Percentiles rank a stretch among this genome's conserved stretches.
These are phyloP conservation scores for Wickerhamia fluorescens DNA, from an alignment of 805 yeast species.

Conservation along the genomic window DNA sequence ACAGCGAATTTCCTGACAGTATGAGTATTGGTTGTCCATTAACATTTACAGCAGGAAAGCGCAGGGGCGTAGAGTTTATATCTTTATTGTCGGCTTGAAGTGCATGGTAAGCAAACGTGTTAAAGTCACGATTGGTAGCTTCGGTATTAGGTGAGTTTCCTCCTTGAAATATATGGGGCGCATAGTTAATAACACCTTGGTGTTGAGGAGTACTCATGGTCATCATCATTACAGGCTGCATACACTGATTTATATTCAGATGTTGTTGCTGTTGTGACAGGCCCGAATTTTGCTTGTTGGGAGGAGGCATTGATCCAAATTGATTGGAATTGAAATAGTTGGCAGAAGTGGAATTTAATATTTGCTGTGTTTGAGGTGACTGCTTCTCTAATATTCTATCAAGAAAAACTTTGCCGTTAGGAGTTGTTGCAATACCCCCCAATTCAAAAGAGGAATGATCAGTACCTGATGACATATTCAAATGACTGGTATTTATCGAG, in stretches of 20 bases:
- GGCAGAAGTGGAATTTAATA: constrained; percentile 11
- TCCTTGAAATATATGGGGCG: no score
- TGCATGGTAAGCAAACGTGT: no score
- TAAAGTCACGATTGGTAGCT: no score
- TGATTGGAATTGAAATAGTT: constrained; percentile 8
- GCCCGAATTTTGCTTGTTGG: constrained; percentile 12
- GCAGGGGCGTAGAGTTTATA: constrained; percentile 5
- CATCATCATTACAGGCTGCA: constrained; percentile 28
- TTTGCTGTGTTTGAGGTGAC: constrained; percentile 23
- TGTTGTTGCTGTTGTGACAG: constrained; percentile 11
- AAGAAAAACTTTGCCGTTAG: constrained; percentile 32
- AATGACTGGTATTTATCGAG: constrained; percentile 25
- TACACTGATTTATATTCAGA: no score
- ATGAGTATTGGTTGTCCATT: no score
- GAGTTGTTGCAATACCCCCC: constrained; percentile 31
- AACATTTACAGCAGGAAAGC: constrained; percentile 5
- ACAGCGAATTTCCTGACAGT: no score
- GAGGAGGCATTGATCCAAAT: constrained; percentile 25
- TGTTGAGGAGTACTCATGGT: constrained; percentile 41
- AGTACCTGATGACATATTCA: constrained; percentile 24
- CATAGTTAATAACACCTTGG: constrained; percentile 20
- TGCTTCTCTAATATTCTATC: constrained; percentile 34
- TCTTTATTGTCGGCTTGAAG: no score
- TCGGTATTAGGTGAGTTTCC: no score
- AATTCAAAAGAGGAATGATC: constrained; percentile 37